A percentile compares a stretch with the other conserved stretches of the same genome.
Conservation (phyloP, 1,139 yeast species). For the Taphrina pruni region DNA sequence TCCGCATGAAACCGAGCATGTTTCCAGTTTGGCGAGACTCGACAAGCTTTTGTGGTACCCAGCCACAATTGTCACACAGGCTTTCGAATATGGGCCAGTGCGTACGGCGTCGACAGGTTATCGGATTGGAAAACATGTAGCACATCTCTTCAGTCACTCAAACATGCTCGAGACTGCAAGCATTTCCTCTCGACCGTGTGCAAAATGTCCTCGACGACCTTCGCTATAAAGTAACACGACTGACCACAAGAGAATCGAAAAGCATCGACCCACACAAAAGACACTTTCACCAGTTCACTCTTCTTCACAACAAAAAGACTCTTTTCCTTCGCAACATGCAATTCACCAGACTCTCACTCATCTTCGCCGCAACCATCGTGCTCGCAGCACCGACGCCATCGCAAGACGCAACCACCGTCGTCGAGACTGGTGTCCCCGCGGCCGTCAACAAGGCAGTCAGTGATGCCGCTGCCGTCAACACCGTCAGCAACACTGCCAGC, state of each 20-base stretch:
- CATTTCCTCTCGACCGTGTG: not conserved
- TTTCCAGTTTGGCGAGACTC: not conserved
- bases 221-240: not conserved
- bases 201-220: too few species aligned
- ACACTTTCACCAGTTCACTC: not conserved
- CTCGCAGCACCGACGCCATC: constrained; percentile 11
- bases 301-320: not conserved
- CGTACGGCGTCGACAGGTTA: not conserved
- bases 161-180: too few species aligned
- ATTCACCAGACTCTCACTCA: constrained; percentile 3
- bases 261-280: not conserved
- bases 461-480: not conserved
- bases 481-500: too few species aligned
- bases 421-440: not conserved
- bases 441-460: constrained; percentile 1
- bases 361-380: not conserved
- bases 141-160: not conserved
- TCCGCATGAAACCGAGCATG: not conserved
- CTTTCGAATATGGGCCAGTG: not conserved
- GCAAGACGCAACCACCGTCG: constrained; percentile 6
- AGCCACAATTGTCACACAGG: not conserved
- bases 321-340: not conserved
- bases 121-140: not conserved
- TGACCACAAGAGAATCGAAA: not conserved
- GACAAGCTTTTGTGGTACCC: constrained; percentile 4